Base-by-base conservation (phyloP, 2,329 filamentous ascomycete species). In the Scedosporium dehoogii region DNA sequence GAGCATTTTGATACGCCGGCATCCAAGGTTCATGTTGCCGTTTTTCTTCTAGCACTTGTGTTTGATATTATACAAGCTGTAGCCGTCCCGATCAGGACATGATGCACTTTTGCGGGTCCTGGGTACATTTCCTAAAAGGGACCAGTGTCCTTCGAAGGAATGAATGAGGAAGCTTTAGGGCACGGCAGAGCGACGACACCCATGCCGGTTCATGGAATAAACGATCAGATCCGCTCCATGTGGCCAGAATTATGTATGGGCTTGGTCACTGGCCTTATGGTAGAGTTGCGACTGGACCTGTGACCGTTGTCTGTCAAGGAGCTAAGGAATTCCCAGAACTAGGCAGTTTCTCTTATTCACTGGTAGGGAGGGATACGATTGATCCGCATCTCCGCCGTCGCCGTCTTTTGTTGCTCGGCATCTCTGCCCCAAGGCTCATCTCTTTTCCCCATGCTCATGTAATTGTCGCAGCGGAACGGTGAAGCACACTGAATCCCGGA, bases 51-150 rank as follows among this genome's bases (percentile, higher is more conserved):
- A 46, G 27, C 38, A 27, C 41, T 25, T 48, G 14, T 41, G 16
- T 23, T 44, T 44, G 33, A 55, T 61, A 61, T 61, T 55, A 55
- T 55, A 27, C 18, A 44, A 9, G 59, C 59, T 61, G 59, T 33
- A 33, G 42, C 59, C 48, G 48, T 61, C 59, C 59, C n/a, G 16
- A 61, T 61, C 46, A 9, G 59, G 59, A 61, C 27, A 33, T 23
- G 21, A 38, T 29, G 27, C 48, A 44, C n/a, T 18, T 61, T 23
- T 21, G 18, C 21, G 48, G 48, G 9, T 33, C 27, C n/a, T 41
- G 48, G 29, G 27, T 44, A 56, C 59, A 33, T 61, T 38, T 25
- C 59, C 59, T 9, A 61, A 61, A 56, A 23, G n/a, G 33, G 48
- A 18, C 48, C 16, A 58, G 55, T 33, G 25, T 23, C 29, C 29